These are phyloP conservation scores for Trametes punicea DNA, from an alignment of 768 basidiomycete genomes.

Conservation along the genomic window DNA sequence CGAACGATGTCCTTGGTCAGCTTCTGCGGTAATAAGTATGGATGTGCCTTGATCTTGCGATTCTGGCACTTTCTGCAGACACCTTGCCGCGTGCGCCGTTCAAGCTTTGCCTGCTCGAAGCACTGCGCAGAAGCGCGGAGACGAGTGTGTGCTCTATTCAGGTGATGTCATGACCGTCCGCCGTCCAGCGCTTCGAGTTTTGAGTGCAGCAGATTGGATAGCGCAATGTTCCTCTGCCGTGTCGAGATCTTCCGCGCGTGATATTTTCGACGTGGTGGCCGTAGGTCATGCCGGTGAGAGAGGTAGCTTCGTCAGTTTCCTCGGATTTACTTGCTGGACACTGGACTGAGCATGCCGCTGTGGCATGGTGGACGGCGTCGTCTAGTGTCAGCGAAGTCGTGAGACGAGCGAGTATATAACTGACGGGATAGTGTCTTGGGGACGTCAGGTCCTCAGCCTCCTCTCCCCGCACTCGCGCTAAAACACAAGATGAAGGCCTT, in stretches of 20 bases:
- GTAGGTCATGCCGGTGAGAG: not conserved
- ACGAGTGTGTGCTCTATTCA: not conserved
- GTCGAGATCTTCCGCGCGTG: not conserved
- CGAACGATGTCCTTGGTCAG: not conserved
- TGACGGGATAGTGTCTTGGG: not conserved
- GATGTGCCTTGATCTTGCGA: not conserved
- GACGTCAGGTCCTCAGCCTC: not conserved
- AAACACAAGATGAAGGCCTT: conserved; percentile 21
- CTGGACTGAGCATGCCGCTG: not conserved
- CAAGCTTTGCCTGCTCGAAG: not conserved
- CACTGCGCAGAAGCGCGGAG: not conserved
- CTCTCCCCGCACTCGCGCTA: not conserved
- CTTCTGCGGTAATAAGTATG: not conserved
- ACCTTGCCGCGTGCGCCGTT: not conserved
- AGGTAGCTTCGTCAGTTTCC: not conserved
- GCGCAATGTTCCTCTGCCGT: not conserved
- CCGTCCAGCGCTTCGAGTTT: not conserved
- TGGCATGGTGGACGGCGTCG: not conserved
- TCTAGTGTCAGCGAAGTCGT: not conserved
- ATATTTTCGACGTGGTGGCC: not conserved
- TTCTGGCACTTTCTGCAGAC: not conserved
- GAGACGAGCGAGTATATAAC: not conserved
- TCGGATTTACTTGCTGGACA: not conserved
- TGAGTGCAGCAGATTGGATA: not conserved
- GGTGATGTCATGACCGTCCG: not conserved